Evolutionary conservation across 805 yeast species (phyloP).

Genomic region (Cyberlindnera saturnus): DNA sequence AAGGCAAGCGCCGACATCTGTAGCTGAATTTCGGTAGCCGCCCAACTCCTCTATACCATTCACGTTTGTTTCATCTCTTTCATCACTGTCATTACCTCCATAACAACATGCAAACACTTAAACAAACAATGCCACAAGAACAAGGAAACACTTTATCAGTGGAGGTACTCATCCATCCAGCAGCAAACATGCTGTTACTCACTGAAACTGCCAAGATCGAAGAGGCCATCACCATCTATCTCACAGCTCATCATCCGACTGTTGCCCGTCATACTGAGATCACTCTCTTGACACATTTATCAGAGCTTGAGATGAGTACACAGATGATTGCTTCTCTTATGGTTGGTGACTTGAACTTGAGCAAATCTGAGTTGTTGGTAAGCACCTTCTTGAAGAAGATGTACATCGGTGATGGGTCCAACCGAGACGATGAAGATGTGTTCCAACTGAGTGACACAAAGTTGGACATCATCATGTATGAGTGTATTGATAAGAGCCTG

Average conservation of each 20-base stretch:
- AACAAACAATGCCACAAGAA: too few species aligned
- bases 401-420: slow-evolving; percentile 3
- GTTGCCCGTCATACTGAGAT: not conserved
- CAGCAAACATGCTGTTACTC: too few species aligned
- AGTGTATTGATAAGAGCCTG: slow-evolving; percentile 2
- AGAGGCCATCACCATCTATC: not conserved
- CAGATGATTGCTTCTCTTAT: slow-evolving; percentile 5
- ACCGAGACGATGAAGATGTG: not conserved
- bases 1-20: too few species aligned
- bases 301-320: slow-evolving; percentile 3
- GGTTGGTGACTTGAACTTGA: slow-evolving; percentile 2
- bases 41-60: too few species aligned
- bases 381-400: slow-evolving; percentile 6
- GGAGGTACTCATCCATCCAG: not conserved
- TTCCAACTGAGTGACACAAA: not conserved
- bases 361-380: slow-evolving; percentile 14
- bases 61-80: too few species aligned
- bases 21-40: too few species aligned
- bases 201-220: not conserved
- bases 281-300: slow-evolving; percentile 1
- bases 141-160: not conserved
- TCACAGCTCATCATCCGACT: not conserved
- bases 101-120: too few species aligned
- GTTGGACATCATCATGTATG: slow-evolving; percentile 3
- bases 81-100: too few species aligned